Evolutionary conservation across 352 stramenopile genomes (phyloP), one percentile per base, ranked within the genome.

Genomic region (Globisporangium cederbergense): DNA sequence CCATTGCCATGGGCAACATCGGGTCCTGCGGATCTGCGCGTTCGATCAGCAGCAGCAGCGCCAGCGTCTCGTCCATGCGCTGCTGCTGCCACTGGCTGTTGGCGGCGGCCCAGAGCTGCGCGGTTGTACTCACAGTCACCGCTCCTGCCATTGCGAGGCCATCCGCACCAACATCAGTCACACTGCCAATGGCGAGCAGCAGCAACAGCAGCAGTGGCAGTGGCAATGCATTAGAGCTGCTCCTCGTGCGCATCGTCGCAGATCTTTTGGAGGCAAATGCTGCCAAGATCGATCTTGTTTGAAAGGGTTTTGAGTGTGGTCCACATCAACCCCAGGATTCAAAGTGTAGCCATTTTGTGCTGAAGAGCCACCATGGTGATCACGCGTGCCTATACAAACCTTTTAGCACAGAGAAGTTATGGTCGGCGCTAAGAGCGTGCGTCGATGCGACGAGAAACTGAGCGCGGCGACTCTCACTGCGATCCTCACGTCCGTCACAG

Each of bases 21-120:
- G 67, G 62, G 53, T 75, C 57, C 30, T 61, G 58, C 0, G 76
- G 71, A 43, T 66, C n/a, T 47, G 73, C 52, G 3, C 18, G 55
- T 43, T 77, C 54, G 40, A 78, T 75, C 22, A 65, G 52, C 59
- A 66, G 53, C 62, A 81, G 59, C n/a, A 74, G 25, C 22, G n/a
- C 38, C 28, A 81, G 52, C n/a, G 60, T 60, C 58, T 66, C 65
- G 47, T 77, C 74, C 14, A 75, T 50, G 28, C 47, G 62, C 64
- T 72, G 32, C 16, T 47, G 50, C 30, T 58, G 49, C 63, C 63
- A 80, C 14, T 70, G 60, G 46, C 64, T 52, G 20, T 72, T 62
- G 6, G 62, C 70, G n/a, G 34, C 64, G 49, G 62, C 51, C 73
- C 73, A 80, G n/a, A 80, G 54, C 42, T 78, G 61, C 3, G 66